phyloP scores from a whole-genome alignment of 2,329 filamentous ascomycete species.

The Xylaria sp. region DNA sequence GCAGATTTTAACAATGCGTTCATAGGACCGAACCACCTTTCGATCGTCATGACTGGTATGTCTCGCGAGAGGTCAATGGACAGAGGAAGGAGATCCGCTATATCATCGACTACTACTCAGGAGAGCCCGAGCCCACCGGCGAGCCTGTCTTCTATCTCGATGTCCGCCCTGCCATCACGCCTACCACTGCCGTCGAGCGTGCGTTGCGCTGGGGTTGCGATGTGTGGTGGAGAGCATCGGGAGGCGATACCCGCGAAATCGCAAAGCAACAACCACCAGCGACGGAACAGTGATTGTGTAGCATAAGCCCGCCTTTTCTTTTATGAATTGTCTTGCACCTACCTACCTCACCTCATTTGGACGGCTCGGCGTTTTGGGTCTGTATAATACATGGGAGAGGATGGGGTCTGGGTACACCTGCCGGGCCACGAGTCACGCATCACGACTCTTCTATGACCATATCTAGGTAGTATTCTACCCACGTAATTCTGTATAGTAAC shows the following conservation, averaged over 20 bases:
- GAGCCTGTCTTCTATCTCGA: slow-evolving; percentile 97
- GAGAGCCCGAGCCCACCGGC: slow-evolving; percentile 78
- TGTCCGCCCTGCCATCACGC: slow-evolving; percentile 86
- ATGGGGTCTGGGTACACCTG: neutral
- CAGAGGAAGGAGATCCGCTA: slow-evolving; percentile 81
- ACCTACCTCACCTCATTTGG: too few species aligned
- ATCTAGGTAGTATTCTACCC: neutral
- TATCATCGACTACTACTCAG: slow-evolving; percentile 96
- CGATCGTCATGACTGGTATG: slow-evolving; percentile 97
- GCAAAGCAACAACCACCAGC: slow-evolving; percentile 26
- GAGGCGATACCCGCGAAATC: slow-evolving; percentile 66
- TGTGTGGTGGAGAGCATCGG: slow-evolving; percentile 89
- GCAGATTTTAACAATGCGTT: neutral
- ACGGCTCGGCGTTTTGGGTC: slow-evolving; percentile 17
- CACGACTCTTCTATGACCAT: slow-evolving; percentile 26
- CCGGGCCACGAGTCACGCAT: slow-evolving; percentile 16
- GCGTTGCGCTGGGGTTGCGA: slow-evolving; percentile 89
- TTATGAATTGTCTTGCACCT: too few species aligned
- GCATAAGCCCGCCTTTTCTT: neutral
- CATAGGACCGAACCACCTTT: slow-evolving; percentile 81
- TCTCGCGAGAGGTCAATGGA: slow-evolving; percentile 73
- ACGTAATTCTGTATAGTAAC: slow-evolving; percentile 25
- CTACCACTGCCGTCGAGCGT: slow-evolving; percentile 79
- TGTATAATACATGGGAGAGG: neutral
- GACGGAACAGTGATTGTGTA: slow-evolving; percentile 5